Percentiles rank a stretch among this genome's conserved stretches.
Evolutionary conservation across 2,329 filamentous ascomycete species (phyloP).

Genomic region (Penicillium hordei): DNA sequence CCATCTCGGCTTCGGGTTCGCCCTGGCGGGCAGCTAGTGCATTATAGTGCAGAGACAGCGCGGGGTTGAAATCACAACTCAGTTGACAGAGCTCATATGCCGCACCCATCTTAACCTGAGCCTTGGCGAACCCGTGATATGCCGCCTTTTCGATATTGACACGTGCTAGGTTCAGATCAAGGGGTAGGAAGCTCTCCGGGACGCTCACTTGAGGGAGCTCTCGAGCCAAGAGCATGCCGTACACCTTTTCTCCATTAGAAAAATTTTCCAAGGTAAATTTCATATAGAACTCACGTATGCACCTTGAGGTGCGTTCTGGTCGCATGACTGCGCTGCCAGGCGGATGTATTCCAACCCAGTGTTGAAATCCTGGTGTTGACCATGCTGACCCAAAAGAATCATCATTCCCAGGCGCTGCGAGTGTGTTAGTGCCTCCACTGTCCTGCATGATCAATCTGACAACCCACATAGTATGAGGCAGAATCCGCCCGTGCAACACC

Average conservation of each 20-base stretch:
- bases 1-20: constrained; percentile 89
- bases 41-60: constrained; percentile 92
- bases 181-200: constrained; percentile 68
- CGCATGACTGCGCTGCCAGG: constrained; percentile 78
- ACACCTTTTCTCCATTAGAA: constrained; percentile 53
- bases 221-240: constrained; percentile 88
- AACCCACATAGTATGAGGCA: constrained; percentile 68
- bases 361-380: constrained; percentile 76
- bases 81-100: constrained; percentile 93
- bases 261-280: neutral
- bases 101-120: constrained; percentile 94
- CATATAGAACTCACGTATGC: constrained; percentile 64
- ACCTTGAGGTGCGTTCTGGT: constrained; percentile 95
- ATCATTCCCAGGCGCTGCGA: constrained; percentile 90
- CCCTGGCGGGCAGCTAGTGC: constrained; percentile 88
- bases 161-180: constrained; percentile 70
- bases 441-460: constrained; percentile 8
- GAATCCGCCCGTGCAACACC: constrained; percentile 81
- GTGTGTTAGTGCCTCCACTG: constrained; percentile 17
- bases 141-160: constrained; percentile 95
- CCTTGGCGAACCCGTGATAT: constrained; percentile 92
- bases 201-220: constrained; percentile 89
- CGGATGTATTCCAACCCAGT: constrained; percentile 79
- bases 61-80: constrained; percentile 91
- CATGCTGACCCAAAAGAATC: constrained; percentile 90